Base-by-base conservation (phyloP, 1,284 basidiomycete genomes). In the Erythrobasidium hasegawianum region DNA sequence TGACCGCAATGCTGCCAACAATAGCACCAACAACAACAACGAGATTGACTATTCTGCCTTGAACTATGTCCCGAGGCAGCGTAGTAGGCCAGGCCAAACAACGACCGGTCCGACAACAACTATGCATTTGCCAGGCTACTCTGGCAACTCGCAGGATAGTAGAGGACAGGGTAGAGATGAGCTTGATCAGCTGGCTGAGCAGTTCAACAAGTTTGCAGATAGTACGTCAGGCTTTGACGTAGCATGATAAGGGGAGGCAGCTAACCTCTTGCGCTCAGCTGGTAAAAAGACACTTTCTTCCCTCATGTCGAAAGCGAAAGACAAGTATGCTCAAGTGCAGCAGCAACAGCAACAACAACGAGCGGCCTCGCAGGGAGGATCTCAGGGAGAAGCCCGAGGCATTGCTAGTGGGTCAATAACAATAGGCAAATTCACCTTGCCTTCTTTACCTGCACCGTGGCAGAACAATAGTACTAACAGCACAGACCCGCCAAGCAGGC, bases 121-220 rank as follows among this genome's bases (percentile, higher is more conserved):
- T 18, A 47, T 27, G 16, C 38, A 11, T 41, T 47, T 18, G 22
- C 29, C 29, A n/a, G 43, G 43, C 5, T 47, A 47, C 43, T 18
- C 16, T 47, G 22, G 43, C 4, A 47, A n/a, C n/a, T 47, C 43
- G n/a, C 33, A 33, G 33, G 43, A 47, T 8, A 47, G 16, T 14
- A 20, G 50, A 16, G 18, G 26, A 26, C n/a, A n/a, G 8, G 50
- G 26, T 26, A 29, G 54, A 43, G 62, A 65, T 49, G 62, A 65
- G 38, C 55, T 65, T 7, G 62, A 65, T 40, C 62, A 65, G 41
- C 56, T 65, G 8, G 33, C 62, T 10, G 62, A 57, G 20, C 62
- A 65, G 56, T 58, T 65, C 39, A 45, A 53, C 22, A 65, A 65
- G 39, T 65, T 65, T 53, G 62, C 62, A 49, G 55, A 65, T 40